Evolutionary conservation across 2,329 filamentous ascomycete species (phyloP).

Genomic region (Bipolaris sorokiniana): DNA sequence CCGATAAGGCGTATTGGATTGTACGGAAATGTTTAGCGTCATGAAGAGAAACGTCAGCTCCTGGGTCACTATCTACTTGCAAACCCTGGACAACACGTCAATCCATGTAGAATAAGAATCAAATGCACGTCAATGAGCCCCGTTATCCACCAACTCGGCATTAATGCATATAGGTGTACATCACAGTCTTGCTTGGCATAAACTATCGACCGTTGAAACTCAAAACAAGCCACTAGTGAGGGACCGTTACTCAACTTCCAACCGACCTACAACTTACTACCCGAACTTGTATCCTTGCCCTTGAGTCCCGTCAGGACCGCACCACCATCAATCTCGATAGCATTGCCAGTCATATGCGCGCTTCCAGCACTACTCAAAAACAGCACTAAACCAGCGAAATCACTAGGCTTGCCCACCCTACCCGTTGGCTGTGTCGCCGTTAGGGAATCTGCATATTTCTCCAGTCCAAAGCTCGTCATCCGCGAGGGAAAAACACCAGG

Average conservation of each 20-base stretch:
- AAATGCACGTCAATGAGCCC: neutral
- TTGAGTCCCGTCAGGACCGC: constrained; percentile 53
- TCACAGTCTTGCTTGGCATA: too few species aligned
- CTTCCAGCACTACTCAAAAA: constrained; percentile 51
- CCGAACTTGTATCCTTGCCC: constrained; percentile 34
- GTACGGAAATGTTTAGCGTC: neutral
- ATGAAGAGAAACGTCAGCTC: neutral
- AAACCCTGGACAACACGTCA: neutral
- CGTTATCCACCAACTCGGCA: neutral
- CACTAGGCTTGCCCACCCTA: constrained; percentile 55
- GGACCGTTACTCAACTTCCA: too few species aligned
- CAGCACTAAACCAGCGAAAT: constrained; percentile 56
- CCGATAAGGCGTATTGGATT: neutral
- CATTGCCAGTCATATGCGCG: constrained; percentile 56
- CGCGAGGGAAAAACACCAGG: constrained; percentile 59
- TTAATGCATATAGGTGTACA: too few species aligned
- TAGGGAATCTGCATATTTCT: constrained; percentile 57
- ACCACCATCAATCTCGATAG: constrained; percentile 57
- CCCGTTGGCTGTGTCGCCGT: constrained; percentile 55
- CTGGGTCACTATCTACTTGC: neutral
- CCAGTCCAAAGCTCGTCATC: constrained; percentile 62
- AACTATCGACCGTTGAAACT: too few species aligned
- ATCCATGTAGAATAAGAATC: neutral
- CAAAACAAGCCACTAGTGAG: too few species aligned
- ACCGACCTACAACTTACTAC: constrained; percentile 33